phyloP scores from a whole-genome alignment of 2,329 filamentous ascomycete genomes.

The Hymenoscyphus fructigenus region DNA sequence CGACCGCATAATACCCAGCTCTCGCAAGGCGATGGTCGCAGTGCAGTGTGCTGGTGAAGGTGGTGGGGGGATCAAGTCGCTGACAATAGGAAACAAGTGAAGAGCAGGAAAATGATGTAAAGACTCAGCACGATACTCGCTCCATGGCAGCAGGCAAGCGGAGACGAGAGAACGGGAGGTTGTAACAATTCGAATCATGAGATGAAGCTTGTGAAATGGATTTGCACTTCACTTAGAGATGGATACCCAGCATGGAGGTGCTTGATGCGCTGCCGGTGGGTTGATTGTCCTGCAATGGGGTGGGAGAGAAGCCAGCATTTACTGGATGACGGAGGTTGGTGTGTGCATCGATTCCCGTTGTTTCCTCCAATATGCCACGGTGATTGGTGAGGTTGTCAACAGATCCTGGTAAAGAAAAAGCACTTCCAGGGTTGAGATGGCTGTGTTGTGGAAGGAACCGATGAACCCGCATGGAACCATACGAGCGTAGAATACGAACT shows the following conservation, averaged over 20 bases:
- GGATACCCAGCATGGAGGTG: neutral
- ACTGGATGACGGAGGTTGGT: neutral
- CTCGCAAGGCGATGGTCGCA: neutral
- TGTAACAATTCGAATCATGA: neutral
- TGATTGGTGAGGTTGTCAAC: neutral
- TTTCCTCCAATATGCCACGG: neutral
- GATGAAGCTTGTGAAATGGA: conserved; percentile 1
- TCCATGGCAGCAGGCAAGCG: neutral
- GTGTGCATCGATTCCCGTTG: neutral
- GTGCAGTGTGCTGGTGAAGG: neutral
- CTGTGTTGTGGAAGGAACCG: neutral
- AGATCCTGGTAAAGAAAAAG: neutral
- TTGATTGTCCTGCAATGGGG: too few relatives aligned
- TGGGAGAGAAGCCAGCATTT: neutral
- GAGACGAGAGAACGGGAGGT: neutral
- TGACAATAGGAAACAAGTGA: neutral
- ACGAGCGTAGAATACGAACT: conserved; percentile 2
- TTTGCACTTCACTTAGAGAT: neutral
- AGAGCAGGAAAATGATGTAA: neutral
- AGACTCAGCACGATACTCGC: neutral
- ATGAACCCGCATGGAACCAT: neutral
- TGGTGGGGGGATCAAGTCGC: neutral
- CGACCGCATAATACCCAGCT: neutral
- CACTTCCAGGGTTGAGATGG: neutral
- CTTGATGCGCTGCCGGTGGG: too few relatives aligned